Evolutionary conservation across 2,329 filamentous ascomycete genomes (phyloP).

Genomic region (Dryadomyces quercus-mongolicae): DNA sequence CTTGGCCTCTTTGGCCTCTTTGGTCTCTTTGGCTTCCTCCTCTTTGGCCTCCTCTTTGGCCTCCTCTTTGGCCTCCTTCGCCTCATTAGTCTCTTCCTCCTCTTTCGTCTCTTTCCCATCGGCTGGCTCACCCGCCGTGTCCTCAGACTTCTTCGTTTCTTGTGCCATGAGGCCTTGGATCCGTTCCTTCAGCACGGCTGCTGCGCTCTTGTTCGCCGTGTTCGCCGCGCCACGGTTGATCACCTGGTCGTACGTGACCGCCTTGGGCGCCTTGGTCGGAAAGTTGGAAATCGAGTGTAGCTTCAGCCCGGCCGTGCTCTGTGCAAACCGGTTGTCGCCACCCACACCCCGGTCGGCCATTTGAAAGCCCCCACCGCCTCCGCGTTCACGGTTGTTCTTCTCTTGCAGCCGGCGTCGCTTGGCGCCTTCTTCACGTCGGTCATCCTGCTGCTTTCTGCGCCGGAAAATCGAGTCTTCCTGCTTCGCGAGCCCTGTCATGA

Average conservation of each 20-base stretch:
- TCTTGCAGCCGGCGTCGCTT: constrained; percentile 68
- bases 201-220: constrained; percentile 87
- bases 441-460: constrained; percentile 73
- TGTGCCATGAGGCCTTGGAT: constrained; percentile 40
- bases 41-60: neutral
- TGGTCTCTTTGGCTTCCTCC: neutral
- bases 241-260: constrained; percentile 77
- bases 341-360: constrained; percentile 1
- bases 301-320: constrained; percentile 11
- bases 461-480: constrained; percentile 92
- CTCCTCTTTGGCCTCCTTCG: neutral
- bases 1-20: neutral
- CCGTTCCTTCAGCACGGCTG: constrained; percentile 73
- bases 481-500: constrained; percentile 76
- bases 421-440: constrained; percentile 66
- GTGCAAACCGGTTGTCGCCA: constrained; percentile 11
- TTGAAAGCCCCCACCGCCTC: neutral
- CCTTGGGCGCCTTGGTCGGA: constrained; percentile 38
- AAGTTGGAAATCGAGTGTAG: constrained; percentile 32
- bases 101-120: too few species aligned
- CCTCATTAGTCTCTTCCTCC: neutral
- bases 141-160: too few species aligned
- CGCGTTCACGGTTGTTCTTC: constrained; percentile 18
- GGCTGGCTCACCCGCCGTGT: too few species aligned
- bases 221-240: constrained; percentile 55